Base-by-base conservation (phyloP, 108 stramenopile species). In the Halocafeteria seosinensis region DNA sequence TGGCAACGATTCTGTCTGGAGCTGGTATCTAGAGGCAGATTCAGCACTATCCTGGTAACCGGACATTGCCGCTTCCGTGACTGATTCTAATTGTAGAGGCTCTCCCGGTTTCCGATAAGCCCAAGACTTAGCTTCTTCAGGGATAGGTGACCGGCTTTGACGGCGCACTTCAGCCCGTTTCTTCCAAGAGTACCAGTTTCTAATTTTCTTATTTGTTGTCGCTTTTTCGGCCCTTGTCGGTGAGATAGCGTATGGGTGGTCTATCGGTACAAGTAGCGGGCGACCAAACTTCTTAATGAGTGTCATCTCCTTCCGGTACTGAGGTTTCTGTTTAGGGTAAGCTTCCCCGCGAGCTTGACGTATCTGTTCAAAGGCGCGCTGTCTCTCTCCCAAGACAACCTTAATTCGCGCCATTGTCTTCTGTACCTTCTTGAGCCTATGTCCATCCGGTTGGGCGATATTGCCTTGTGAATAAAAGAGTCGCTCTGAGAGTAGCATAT, bases 401-500 rank as follows among this genome's bases (percentile, higher is more conserved):
- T 67, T 67, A 47, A 67, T 65, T 11, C 66, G 33, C 1, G 66
- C 61, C 66, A 67, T 67, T 0, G 66, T 65, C 23, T 12, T 34
- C 12, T 38, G 30, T 9, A 67, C 66, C 66, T 62, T 62, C 1
- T 13, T 0, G 13, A 62, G 8, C 25, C 66, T 58, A 11, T 11
- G 2, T 17, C 2, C 2, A 13, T 67, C 66, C 0, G 63, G 37
- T 27, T 13, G 32, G 24, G 34, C 58, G 42, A 59, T 8, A 8
- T 9, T 0, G 1, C 33, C 3, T 11, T 67, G 55, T 11, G 17
- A 6, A 35, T 17, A 59, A 13, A 17, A 59, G 21, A 59, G 2
- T 27, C 37, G 65, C 52, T 76, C 72, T 12, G 78, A 61, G 32
- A 72, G 6, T 27, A 79, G 66, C 70, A 77, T 53, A 70, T 79